Conservation (phyloP, 2,329 filamentous ascomycete species). For the Didymellaceae sp. region DNA sequence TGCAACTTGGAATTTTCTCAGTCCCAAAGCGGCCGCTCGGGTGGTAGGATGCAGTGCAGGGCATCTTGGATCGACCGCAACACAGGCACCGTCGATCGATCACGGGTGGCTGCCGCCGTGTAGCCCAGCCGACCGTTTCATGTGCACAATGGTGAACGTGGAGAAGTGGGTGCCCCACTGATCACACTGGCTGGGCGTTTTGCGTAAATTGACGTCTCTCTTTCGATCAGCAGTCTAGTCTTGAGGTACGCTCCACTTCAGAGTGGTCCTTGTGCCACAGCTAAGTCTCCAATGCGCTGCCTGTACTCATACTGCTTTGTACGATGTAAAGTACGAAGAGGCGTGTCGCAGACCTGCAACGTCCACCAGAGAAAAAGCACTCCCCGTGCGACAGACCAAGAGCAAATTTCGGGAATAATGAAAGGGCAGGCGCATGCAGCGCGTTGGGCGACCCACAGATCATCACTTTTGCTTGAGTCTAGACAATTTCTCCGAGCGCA, state of each 20-base stretch:
- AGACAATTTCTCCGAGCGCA: slow-evolving; percentile 19
- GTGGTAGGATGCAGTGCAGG: too few species aligned
- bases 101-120: slow-evolving; percentile 3
- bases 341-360: slow-evolving; percentile 3
- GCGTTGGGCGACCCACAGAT: slow-evolving; percentile 13
- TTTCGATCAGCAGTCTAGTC: background rate
- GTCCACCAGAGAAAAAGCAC: slow-evolving; percentile 11
- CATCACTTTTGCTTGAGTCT: slow-evolving; percentile 13
- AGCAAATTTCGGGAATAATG: slow-evolving; percentile 7
- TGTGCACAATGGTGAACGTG: slow-evolving; percentile 9
- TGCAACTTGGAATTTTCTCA: too few species aligned
- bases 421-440: slow-evolving; percentile 6
- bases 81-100: slow-evolving; percentile 4
- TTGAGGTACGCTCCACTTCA: background rate
- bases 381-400: slow-evolving; percentile 5
- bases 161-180: slow-evolving; percentile 10
- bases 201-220: slow-evolving; percentile 3
- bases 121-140: slow-evolving; percentile 2
- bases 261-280: slow-evolving; percentile 2
- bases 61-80: slow-evolving; percentile 1
- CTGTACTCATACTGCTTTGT: background rate
- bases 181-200: slow-evolving; percentile 11
- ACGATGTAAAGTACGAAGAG: background rate
- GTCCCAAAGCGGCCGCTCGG: too few species aligned
- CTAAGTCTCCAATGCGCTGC: background rate